Evolutionary conservation across 2,329 filamentous ascomycete species (phyloP), one percentile per base, ranked within the genome.

Genomic region (Mariannaea elegans): DNA sequence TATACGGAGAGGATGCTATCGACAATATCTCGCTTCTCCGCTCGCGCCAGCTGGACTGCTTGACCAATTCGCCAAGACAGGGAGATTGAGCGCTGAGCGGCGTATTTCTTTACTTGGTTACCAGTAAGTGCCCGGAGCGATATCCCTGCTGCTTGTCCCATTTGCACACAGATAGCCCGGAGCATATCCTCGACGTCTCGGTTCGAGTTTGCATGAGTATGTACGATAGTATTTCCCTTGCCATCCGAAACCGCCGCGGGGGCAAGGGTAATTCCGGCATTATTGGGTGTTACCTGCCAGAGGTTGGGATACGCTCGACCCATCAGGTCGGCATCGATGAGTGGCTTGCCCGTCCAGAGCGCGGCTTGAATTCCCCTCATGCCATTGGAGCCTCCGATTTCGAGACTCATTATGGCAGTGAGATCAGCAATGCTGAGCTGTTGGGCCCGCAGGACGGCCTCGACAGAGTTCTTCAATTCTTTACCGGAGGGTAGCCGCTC

Each of bases 241-340:
- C 50, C 64, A 0, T 63, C 59, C 0, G 59, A 65, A 1, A 49
- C 59, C 4, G 63, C 61, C 0, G 56, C 59, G 5, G 56, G 56
- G 7, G 44, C 49, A 5, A 53, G 44, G 18, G 34, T 42, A 7
- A 48, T 48, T 4, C 42, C 48, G 2, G 34, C 42, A 16, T 59
- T 48, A 19, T 53, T 36, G 3, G 41, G 56, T 0, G 62, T 66
- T 6, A 57, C 52, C 8, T 66, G 64, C 56, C 61, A 66, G 0
- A 56, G 27, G 8, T 47, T 66, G 0, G 64, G 64, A 19, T 66
- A 63, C 9, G 64, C 64, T 0, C 64, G 53, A 0, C 64, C 63
- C 64, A 66, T 66, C 46, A 60, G 32, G 9, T 66, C 64, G 1
- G 42, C 64, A 4, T 66, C 64, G 7, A 65, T 38, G 0, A 64